Conservation (phyloP, 2,329 filamentous ascomycete species). For the Dactylellina parvicollis region DNA sequence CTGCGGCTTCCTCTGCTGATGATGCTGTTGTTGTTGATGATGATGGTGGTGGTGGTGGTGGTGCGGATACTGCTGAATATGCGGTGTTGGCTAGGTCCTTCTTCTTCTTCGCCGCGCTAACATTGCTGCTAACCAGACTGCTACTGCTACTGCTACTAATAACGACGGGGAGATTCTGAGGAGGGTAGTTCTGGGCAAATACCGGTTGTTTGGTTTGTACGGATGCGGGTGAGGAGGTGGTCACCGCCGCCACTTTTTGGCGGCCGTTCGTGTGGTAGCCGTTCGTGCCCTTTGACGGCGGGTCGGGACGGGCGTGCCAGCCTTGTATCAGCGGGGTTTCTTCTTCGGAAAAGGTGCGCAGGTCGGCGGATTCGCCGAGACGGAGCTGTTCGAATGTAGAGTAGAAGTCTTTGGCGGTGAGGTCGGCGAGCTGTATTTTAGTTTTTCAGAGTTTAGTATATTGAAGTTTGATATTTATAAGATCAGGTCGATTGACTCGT, state of each 20-base stretch:
- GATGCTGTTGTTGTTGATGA: neutral
- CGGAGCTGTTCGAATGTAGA: conserved; percentile 39
- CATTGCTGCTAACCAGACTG: too few species aligned
- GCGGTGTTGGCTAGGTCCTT: conserved; percentile 36
- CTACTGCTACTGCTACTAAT: conserved; percentile 25
- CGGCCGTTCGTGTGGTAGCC: conserved; percentile 43
- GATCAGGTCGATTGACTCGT: too few species aligned
- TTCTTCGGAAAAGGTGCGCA: conserved; percentile 45
- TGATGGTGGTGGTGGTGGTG: conserved; percentile 8
- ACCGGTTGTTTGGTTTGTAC: conserved; percentile 52
- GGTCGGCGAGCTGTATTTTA: conserved; percentile 39
- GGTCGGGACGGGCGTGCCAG: conserved; percentile 17
- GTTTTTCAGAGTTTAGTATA: too few species aligned
- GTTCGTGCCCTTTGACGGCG: conserved; percentile 13
- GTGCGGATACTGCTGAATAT: conserved; percentile 25
- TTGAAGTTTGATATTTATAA: too few species aligned
- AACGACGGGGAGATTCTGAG: conserved; percentile 16
- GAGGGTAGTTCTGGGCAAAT: conserved; percentile 53
- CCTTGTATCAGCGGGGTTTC: conserved; percentile 34
- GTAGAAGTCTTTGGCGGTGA: conserved; percentile 50
- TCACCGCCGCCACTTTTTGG: conserved; percentile 12
- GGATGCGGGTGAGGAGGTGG: conserved; percentile 37
- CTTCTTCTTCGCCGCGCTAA: too few species aligned
- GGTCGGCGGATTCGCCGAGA: conserved; percentile 48
- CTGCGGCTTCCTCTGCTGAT: conserved; percentile 9